A percentile compares a stretch with the other conserved stretches of the same genome.
Conservation (phyloP, 495 filamentous ascomycete species). For the Penicillium subrubescens region DNA sequence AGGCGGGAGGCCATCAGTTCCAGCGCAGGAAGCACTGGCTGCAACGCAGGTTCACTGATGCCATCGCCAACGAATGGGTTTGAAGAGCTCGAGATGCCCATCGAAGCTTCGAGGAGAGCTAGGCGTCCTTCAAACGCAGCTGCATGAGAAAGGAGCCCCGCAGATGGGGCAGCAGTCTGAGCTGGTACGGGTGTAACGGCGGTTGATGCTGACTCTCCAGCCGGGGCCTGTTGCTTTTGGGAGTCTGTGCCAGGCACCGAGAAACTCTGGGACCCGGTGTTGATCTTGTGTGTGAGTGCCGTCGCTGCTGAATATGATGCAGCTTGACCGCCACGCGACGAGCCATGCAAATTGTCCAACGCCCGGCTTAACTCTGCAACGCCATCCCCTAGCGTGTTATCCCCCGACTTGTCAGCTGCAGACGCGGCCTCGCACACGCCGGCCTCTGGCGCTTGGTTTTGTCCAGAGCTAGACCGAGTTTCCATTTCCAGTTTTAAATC, state of each 20-base stretch:
- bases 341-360: slow-evolving; percentile 57
- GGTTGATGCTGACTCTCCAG: slow-evolving; percentile 1
- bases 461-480: slow-evolving; percentile 17
- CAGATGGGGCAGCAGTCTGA: slow-evolving; percentile 41
- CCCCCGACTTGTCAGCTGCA: slow-evolving; percentile 27
- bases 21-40: slow-evolving; percentile 78
- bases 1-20: slow-evolving; percentile 58
- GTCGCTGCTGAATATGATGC: slow-evolving; percentile 41
- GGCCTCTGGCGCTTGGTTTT: slow-evolving; percentile 11
- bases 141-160: slow-evolving; percentile 70
- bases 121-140: slow-evolving; percentile 87
- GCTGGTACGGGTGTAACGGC: slow-evolving; percentile 12
- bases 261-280: slow-evolving; percentile 11
- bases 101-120: slow-evolving; percentile 71
- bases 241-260: slow-evolving; percentile 5
- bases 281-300: slow-evolving; percentile 37
- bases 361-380: slow-evolving; percentile 64
- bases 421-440: neutral
- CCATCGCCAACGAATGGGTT: slow-evolving; percentile 64
- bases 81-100: slow-evolving; percentile 73
- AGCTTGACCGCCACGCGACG: slow-evolving; percentile 33
- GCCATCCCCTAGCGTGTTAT: slow-evolving; percentile 43
- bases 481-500: slow-evolving; percentile 71
- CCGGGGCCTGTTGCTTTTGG: slow-evolving; percentile 13
- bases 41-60: slow-evolving; percentile 63